Evolutionary conservation across 345 rosid genomes (phyloP), one percentile per base, ranked within the genome.

Genomic region (Euphorbia tirucalli): DNA sequence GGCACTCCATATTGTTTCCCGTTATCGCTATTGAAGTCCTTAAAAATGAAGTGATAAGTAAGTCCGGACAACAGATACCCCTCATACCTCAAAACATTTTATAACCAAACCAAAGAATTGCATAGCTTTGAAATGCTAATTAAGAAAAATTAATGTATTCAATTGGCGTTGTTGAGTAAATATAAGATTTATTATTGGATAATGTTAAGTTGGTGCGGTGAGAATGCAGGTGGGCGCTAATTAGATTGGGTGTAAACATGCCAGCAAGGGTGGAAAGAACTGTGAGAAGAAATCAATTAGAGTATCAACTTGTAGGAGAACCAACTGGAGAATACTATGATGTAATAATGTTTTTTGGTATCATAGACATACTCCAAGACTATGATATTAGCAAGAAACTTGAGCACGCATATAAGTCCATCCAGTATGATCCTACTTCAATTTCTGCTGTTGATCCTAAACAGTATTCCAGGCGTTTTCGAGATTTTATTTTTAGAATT

Each of bases 331-430:
- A 91, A 78, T 83, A 62, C 72, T 91, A 91, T 21, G 96, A 91
- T 69, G 94, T 90, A 11, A 74, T 89, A 25, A 88, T 90, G 90
- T 88, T 89, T 74, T 91, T 94, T 55, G 97, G 95, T 1, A 87
- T 90, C 37, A 94, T 94, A 5, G 97, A 94, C 87, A 90, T 91
- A 16, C 96, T 91, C 79, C 97, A 88, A n/a, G n/a, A n/a, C n/a
- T n/a, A n/a, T n/a, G n/a, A n/a, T n/a, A n/a, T n/a, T n/a, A n/a
- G n/a, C n/a, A 62, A 93, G 81, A 91, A 91, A 78, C 87, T 91
- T 7, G 98, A 93, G 79, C 95, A 93, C 25, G 93, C 97, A 0
- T 91, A 91, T 61, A 93, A 93, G 71, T 91, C 94, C 60, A 82
- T 90, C 75, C 95, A 91, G 1, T 88, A 91, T 68, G 97, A 93